These are phyloP conservation scores for Rhodotorula sp. DNA, from an alignment of 1,284 basidiomycete species.

Conservation along the genomic window DNA sequence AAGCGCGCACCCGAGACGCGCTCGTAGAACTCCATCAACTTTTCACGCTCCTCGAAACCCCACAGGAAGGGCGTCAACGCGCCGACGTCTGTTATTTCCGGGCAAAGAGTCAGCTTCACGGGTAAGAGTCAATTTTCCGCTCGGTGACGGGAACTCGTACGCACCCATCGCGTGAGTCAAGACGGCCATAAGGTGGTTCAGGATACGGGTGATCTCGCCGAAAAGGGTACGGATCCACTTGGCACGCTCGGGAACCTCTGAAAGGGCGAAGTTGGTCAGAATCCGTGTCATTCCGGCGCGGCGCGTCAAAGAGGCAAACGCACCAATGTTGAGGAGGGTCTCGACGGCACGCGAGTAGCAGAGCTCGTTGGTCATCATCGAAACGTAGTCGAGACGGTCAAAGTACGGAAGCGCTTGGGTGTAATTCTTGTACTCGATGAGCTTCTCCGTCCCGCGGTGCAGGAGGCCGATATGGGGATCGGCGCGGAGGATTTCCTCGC, in stretches of 20 bases:
- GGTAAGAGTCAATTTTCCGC: not conserved
- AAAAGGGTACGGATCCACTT: constrained; percentile 99
- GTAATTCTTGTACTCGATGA: constrained; percentile 99
- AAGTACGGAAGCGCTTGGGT: constrained; percentile 94
- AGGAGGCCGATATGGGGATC: constrained; percentile 87
- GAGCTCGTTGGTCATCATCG: constrained; percentile 99
- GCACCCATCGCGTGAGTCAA: constrained; percentile 81
- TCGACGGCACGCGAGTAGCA: constrained; percentile 97
- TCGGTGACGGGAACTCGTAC: not conserved
- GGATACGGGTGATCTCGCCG: constrained; percentile 92
- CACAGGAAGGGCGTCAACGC: constrained; percentile 98
- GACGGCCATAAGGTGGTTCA: constrained; percentile 98
- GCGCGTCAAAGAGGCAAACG: not conserved
- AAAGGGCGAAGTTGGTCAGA: not conserved
- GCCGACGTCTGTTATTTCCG: constrained; percentile 67
- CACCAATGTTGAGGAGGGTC: constrained; percentile 87
- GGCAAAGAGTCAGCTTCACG: not conserved
- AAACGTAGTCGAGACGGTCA: constrained; percentile 97
- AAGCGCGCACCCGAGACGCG: constrained; percentile 96
- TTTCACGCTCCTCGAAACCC: constrained; percentile 99
- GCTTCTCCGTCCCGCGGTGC: constrained; percentile 96
- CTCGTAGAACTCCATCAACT: constrained; percentile 99
- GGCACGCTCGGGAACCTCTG: constrained; percentile 92
- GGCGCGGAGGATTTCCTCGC: constrained; percentile 61
- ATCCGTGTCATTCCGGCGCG: not conserved